phyloP scores from a whole-genome alignment of 352 stramenopile genomes.

The Pythium sukuiense region DNA sequence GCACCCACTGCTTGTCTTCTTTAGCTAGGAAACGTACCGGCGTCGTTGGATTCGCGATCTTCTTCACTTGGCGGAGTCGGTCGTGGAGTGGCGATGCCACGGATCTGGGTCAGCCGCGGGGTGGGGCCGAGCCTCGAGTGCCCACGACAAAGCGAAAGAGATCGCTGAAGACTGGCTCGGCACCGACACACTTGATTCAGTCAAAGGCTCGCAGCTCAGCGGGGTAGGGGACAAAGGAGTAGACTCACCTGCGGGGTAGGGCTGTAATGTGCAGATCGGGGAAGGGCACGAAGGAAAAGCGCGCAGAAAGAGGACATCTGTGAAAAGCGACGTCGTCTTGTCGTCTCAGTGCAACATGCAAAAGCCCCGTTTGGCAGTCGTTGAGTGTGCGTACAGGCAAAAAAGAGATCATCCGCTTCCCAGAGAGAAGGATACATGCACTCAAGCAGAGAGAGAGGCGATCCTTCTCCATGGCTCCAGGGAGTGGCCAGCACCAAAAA shows the following conservation, averaged over 20 bases:
- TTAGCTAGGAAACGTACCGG: neutral
- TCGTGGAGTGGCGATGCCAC: conserved; percentile 18
- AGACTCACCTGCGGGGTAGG: conserved; percentile 23
- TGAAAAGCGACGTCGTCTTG: conserved; percentile 21
- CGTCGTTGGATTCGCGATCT: conserved; percentile 4
- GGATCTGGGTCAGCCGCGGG: conserved; percentile 15
- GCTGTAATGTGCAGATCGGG: conserved; percentile 26
- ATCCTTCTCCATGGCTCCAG: too few relatives aligned
- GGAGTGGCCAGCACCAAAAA: neutral
- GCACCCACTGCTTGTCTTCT: too few relatives aligned
- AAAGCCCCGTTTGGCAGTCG: too few relatives aligned
- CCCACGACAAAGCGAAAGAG: conserved; percentile 21
- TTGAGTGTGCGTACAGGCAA: too few relatives aligned
- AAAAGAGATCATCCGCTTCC: too few relatives aligned
- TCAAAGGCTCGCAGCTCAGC: conserved; percentile 14
- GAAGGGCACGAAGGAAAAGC: conserved; percentile 23
- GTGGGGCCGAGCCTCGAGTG: conserved; percentile 1
- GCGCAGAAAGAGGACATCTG: conserved; percentile 18
- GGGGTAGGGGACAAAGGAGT: conserved; percentile 16
- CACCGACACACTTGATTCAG: conserved; percentile 24
- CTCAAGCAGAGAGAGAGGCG: too few relatives aligned
- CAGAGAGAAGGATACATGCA: too few relatives aligned
- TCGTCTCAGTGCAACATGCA: conserved; percentile 25
- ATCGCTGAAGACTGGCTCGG: conserved; percentile 25
- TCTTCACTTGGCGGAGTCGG: conserved; percentile 12